A percentile compares a stretch with the other conserved stretches of the same genome.
phyloP scores from a whole-genome alignment of 108 stramenopile genomes.

The Epithemia pelagica region DNA sequence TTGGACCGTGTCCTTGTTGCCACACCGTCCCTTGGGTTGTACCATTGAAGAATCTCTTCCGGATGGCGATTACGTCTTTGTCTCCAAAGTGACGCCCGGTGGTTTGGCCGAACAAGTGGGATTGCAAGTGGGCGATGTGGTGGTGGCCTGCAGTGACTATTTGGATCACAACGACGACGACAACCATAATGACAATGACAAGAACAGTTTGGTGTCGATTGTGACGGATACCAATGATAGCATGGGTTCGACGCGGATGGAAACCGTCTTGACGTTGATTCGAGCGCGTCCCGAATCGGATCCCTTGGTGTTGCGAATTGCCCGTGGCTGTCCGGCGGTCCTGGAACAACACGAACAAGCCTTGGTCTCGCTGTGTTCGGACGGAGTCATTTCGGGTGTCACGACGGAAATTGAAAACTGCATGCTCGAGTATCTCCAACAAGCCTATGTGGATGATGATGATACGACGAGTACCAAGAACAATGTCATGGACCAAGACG shows the following conservation, averaged over 20 bases:
- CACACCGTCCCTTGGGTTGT: constrained; percentile 68
- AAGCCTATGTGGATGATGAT: constrained; percentile 9
- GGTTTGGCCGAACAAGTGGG: constrained; percentile 61
- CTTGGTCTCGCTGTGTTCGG: constrained; percentile 62
- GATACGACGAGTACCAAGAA: constrained; percentile 13
- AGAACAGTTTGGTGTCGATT: constrained; percentile 42
- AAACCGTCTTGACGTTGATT: constrained; percentile 19
- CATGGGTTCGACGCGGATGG: neutral
- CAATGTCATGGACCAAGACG: constrained; percentile 27
- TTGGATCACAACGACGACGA: constrained; percentile 39
- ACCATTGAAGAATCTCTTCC: constrained; percentile 72
- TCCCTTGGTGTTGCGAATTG: constrained; percentile 33
- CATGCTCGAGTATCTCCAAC: constrained; percentile 21
- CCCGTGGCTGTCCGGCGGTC: constrained; percentile 41
- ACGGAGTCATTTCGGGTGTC: constrained; percentile 10
- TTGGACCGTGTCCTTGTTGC: constrained; percentile 27
- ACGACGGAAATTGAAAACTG: constrained; percentile 29
- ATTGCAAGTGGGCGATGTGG: constrained; percentile 65
- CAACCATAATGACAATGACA: constrained; percentile 36
- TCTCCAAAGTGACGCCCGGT: constrained; percentile 44
- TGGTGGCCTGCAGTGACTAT: constrained; percentile 53
- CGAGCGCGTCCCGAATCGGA: constrained; percentile 36
- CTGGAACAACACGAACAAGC: constrained; percentile 58
- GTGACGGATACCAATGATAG: neutral
- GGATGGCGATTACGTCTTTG: constrained; percentile 50